Evolutionary conservation across 2,329 filamentous ascomycete species (phyloP), one percentile per base, ranked within the genome.

Genomic region (Botrytis pseudocinerea): DNA sequence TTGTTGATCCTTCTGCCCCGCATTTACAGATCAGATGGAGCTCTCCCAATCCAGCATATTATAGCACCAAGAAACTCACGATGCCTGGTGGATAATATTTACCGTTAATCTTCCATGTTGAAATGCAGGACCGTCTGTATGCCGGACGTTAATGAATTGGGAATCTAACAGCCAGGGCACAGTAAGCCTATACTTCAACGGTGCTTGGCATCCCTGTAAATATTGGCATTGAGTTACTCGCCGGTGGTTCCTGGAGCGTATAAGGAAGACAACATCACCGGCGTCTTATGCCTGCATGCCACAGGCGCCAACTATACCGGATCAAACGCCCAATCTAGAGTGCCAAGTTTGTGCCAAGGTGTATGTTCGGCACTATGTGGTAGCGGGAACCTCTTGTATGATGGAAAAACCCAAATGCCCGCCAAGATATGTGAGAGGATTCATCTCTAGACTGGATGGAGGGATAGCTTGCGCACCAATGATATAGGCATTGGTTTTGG

Each of bases 71-170:
- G 35, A 42, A 68, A n/a, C n/a, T 68, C 48, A 42, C 16, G 18
- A 68, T 68, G 35, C 35, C 65, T 57, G 65, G 48, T 68, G 35
- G 65, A 42, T 57, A 32, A 68, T 57, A 10, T 68, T 42, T 28
- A 32, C 48, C 20, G 18, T 38, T 54, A 18, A 68, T 32, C 16
- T 57, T 68, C 48, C 35, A 42, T 57, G 32, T 68, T 68, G 65
- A 38, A n/a, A 68, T 18, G 20, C 48, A 32, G 35, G 40, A 7
- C 35, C 64, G 5, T 42, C 25, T 42, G 28, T 35, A 68, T 22
- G n/a, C 35, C 16, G 35, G 32, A 38, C 40, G 9, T 48, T 28
- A 66, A 66, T 66, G 35, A 28, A 66, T 14, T 2, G 20, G 32
- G 10, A n/a, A 7, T 16, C n/a, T 28, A 9, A 54, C 5, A 51